Evolutionary conservation across 2,329 filamentous ascomycete genomes (phyloP).

Genomic region (Fusarium sp.): DNA sequence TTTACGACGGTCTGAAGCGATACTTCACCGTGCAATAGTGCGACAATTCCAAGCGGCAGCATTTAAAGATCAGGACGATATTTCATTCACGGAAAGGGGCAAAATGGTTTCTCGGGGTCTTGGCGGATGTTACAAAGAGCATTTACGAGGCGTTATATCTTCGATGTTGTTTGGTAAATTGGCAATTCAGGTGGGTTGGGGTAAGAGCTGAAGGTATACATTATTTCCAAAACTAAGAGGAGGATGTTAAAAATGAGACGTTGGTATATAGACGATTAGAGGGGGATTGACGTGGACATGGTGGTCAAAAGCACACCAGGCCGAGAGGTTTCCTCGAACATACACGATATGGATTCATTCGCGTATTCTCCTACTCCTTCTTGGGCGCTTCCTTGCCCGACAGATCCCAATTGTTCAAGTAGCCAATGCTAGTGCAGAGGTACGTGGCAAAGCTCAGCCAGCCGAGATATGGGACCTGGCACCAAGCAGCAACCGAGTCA

Average conservation of each 20-base stretch:
- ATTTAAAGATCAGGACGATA: background rate
- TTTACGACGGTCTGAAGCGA: slow-evolving; percentile 88
- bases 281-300: background rate
- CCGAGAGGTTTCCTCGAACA: background rate
- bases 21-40: slow-evolving; percentile 65
- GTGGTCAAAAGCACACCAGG: background rate
- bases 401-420: slow-evolving; percentile 77
- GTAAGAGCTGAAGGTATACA: slow-evolving; percentile 15
- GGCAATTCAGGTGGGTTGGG: slow-evolving; percentile 7
- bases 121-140: slow-evolving; percentile 15
- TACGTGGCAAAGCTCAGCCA: slow-evolving; percentile 94
- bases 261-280: slow-evolving; percentile 21
- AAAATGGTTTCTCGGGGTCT: slow-evolving; percentile 12
- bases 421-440: slow-evolving; percentile 76
- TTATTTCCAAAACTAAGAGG: slow-evolving; percentile 1
- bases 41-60: background rate
- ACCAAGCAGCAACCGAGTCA: slow-evolving; percentile 78
- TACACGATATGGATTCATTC: background rate
- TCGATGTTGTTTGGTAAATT: background rate
- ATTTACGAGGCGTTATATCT: slow-evolving; percentile 41
- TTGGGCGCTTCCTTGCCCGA: slow-evolving; percentile 37
- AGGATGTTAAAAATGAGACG: background rate
- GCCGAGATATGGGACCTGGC: slow-evolving; percentile 82
- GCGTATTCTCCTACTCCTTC: slow-evolving; percentile 40
- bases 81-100: slow-evolving; percentile 7